Conservation (phyloP, 2,329 filamentous ascomycete species). For the Apiospora marii region DNA sequence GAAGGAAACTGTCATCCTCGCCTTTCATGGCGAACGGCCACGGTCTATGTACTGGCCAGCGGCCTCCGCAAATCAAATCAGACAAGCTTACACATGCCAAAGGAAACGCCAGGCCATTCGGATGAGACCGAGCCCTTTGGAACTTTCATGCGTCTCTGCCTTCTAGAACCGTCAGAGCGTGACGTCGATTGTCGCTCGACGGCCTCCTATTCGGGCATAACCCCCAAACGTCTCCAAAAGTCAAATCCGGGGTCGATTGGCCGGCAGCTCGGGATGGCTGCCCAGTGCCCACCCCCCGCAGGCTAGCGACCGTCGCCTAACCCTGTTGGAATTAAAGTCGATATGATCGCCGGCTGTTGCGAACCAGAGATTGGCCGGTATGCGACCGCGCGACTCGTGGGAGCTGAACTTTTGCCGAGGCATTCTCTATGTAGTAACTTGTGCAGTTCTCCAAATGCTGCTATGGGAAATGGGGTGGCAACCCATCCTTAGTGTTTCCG, state of each 20-base stretch:
- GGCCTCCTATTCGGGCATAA: neutral
- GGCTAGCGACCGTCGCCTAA: neutral
- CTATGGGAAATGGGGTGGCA: no score
- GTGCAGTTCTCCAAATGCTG: no score
- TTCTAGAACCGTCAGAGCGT: neutral
- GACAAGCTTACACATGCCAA: neutral
- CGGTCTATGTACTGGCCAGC: neutral
- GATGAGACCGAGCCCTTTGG: constrained; percentile 20
- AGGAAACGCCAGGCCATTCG: neutral
- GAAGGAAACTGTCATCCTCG: neutral
- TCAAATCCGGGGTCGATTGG: constrained; percentile 12
- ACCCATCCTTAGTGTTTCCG: no score
- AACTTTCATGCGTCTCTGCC: neutral
- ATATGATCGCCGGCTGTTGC: neutral
- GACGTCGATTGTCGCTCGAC: neutral
- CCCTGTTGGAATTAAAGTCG: neutral
- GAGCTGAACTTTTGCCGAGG: neutral
- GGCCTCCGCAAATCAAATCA: neutral
- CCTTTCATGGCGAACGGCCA: neutral
- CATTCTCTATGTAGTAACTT: neutral
- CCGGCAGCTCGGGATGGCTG: neutral
- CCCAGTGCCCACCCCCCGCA: neutral
- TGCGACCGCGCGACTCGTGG: neutral
- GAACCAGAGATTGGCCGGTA: neutral
- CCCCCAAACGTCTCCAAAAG: neutral